Evolutionary conservation across 2,329 filamentous ascomycete species (phyloP).

Genomic region (Talaromyces amestolkiae): DNA sequence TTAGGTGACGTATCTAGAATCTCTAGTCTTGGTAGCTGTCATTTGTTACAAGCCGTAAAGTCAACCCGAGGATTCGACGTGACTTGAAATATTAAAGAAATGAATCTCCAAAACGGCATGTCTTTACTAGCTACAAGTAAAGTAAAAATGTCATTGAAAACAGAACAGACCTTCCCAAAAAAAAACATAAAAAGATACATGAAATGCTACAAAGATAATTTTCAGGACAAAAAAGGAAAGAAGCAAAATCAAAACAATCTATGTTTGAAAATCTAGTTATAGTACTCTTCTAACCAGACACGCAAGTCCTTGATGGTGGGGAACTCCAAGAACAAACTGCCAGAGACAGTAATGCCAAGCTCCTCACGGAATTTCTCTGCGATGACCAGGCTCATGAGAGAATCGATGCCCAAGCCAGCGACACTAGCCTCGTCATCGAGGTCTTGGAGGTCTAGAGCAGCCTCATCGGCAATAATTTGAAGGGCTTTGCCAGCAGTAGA

Average conservation of each 20-base stretch:
- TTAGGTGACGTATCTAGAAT: neutral
- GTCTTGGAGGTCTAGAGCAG: neutral
- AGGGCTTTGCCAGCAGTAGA: neutral
- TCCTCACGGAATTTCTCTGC: slow-evolving; percentile 26
- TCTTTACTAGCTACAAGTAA: neutral
- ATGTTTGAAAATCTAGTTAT: slow-evolving; percentile 42
- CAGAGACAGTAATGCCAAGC: slow-evolving; percentile 28
- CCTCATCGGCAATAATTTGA: neutral
- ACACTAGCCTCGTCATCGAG: slow-evolving; percentile 17
- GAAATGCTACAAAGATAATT: neutral
- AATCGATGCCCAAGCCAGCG: slow-evolving; percentile 33
- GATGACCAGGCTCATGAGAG: slow-evolving; percentile 31
- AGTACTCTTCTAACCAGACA: neutral
- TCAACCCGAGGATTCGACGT: neutral
- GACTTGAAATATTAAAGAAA: neutral
- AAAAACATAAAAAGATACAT: neutral
- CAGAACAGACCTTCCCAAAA: neutral
- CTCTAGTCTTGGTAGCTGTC: neutral
- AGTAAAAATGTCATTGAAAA: neutral
- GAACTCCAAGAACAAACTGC: slow-evolving; percentile 7
- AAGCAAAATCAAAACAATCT: neutral
- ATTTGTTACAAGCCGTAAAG: neutral
- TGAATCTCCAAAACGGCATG: neutral
- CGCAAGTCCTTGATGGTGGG: neutral
- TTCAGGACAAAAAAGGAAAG: too few relatives aligned